Base-by-base conservation (phyloP, 75 land plant species). In the Picea glauca region DNA sequence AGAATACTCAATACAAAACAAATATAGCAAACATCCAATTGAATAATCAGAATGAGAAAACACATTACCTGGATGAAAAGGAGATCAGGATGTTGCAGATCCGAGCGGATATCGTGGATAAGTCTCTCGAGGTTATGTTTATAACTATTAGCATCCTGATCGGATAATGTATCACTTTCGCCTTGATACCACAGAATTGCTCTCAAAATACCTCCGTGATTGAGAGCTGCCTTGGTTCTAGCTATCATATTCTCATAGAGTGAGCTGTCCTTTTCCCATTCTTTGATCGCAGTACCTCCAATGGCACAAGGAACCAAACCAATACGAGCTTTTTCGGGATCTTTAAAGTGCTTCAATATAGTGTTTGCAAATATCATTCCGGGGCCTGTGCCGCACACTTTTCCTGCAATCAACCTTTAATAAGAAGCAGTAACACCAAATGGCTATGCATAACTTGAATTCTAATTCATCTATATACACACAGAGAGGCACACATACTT, bases 101-200 rank as follows among this genome's bases (percentile, higher is more conserved):
- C 95, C 12, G 72, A 61, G 1, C 95, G 83, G 18, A 94, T 85
- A 60, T 89, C 79, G 0, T 58, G 14, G 30, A 94, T 83, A 54
- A 94, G 65, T 56, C 15, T 78, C 78, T 83, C 89, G 80, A 94
- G 82, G 30, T 82, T 83, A 13, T 43, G 35, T 78, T 82, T 65
- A 77, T 87, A 94, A 33, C 62, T 62, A 7, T 81, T 77, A 0
- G 86, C 95, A 54, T 77, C 76, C 2, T 77, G 38, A 6, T 76
- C 50, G 13, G 38, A 4, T 5, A 3, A 20, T 30, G 91, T 81
- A 60, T 94, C 95, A 80, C 91, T 93, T 85, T 94, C 98, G 17
- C 98, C 98, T 73, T 94, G 98, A 59, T 86, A 94, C 98, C 98
- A 94, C 50, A 94, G 64, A 77, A 94, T 1, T 0, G 87, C 91